These are phyloP conservation scores for Nitzschia sp. DNA, from an alignment of 108 stramenopile species.

Conservation along the genomic window DNA sequence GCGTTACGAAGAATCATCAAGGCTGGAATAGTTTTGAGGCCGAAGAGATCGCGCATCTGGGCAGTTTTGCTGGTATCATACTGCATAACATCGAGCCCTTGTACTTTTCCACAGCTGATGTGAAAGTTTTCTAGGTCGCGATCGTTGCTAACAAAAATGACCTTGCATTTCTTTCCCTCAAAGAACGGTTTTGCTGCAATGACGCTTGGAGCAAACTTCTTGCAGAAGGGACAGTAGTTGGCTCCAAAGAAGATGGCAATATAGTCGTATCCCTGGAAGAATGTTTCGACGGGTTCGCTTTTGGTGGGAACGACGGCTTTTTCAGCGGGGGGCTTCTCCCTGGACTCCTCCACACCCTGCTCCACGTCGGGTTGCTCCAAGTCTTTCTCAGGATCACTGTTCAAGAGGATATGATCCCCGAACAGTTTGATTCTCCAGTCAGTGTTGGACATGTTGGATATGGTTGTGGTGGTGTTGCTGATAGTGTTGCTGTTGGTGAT, in stretches of 20 bases:
- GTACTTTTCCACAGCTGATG: conserved; percentile 20
- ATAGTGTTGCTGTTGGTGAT: too few species aligned
- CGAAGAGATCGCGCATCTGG: conserved; percentile 48
- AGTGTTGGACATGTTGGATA: conserved; percentile 13
- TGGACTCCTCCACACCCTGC: conserved; percentile 2
- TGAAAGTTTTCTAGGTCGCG: conserved; percentile 39
- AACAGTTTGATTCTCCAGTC: conserved; percentile 36
- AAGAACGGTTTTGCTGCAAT: conserved; percentile 4
- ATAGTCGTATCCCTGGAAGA: conserved; percentile 20
- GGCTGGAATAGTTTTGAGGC: conserved; percentile 45
- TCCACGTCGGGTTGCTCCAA: neutral
- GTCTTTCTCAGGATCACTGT: conserved; percentile 1
- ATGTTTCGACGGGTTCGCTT: neutral
- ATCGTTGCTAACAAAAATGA: conserved; percentile 51
- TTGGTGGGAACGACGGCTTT: neutral
- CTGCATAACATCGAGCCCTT: conserved; percentile 51
- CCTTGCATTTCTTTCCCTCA: conserved; percentile 36
- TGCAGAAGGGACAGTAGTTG: conserved; percentile 51
- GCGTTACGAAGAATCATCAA: conserved; percentile 41
- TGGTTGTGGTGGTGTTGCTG: neutral
- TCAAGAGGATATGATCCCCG: conserved; percentile 28
- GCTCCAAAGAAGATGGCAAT: conserved; percentile 43
- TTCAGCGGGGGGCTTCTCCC: neutral
- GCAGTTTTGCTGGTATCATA: conserved; percentile 37
- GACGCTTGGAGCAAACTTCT: conserved; percentile 42